A percentile compares a stretch with the other conserved stretches of the same genome.
These are phyloP conservation scores for Zygotorulaspora danielsina DNA, from an alignment of 805 yeast genomes.

Conservation along the genomic window DNA sequence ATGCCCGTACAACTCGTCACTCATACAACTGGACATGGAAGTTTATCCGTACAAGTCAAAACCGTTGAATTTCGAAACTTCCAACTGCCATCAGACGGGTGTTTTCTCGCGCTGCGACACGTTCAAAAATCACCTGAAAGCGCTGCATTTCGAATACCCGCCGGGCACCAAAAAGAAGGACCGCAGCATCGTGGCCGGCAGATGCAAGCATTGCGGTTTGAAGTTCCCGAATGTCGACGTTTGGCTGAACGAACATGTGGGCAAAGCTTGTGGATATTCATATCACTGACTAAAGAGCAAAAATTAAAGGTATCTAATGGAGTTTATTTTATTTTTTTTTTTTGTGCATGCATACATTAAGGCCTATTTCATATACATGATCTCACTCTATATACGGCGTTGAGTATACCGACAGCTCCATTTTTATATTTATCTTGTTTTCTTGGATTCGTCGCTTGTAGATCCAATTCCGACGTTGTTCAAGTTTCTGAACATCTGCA, in stretches of 20 bases:
- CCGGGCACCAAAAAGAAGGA: slow-evolving; percentile 78
- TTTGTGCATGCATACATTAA: slow-evolving; percentile 1
- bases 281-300: slow-evolving; percentile 19
- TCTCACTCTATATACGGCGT: too few species aligned
- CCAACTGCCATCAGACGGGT: slow-evolving; percentile 72
- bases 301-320: neutral
- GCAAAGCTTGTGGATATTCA: slow-evolving; percentile 31
- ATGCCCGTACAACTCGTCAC: slow-evolving; percentile 59
- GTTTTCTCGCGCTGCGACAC: slow-evolving; percentile 88
- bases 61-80: slow-evolving; percentile 28
- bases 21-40: slow-evolving; percentile 32
- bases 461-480: slow-evolving; percentile 52
- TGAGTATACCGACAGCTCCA: too few species aligned
- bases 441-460: slow-evolving; percentile 7
- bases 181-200: slow-evolving; percentile 62
- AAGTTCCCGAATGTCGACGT: slow-evolving; percentile 65
- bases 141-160: slow-evolving; percentile 86
- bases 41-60: slow-evolving; percentile 27
- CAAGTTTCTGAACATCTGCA: slow-evolving; percentile 68
- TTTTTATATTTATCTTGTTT: slow-evolving; percentile 1
- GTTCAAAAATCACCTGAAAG: slow-evolving; percentile 83
- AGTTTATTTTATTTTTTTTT: too few species aligned
- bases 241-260: slow-evolving; percentile 77
- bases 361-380: neutral
- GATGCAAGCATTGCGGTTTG: slow-evolving; percentile 71